Base-by-base conservation (phyloP, 176 grass and related monocot genomes). In the Bothriochloa decipiens region DNA sequence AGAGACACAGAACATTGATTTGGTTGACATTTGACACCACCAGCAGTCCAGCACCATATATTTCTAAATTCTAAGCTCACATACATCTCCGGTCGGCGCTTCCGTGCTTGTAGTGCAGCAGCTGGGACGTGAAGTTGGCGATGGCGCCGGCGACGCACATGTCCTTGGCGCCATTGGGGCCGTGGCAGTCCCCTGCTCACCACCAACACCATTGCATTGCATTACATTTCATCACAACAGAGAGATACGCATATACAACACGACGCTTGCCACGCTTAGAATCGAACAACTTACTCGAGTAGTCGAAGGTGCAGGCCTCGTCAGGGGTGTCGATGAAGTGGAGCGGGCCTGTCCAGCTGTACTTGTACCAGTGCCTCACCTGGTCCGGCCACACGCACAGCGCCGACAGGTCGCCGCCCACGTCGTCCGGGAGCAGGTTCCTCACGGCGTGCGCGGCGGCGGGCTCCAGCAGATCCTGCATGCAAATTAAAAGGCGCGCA, bases 301-400 rank as follows among this genome's bases (percentile, higher is more conserved):
- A 97, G 86, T 66, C 79, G 36, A 94, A 97, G 79, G 25, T 92
- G 92, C 95, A 97, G 29, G 84, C 90, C 68, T 91, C 16, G 87
- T 97, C 92, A 26, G 92, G 95, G 71, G 90, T 94, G 88, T 97
- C 90, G 20, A 97, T 92, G 92, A 97, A 97, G 79, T 97, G 95
- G 25, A 92, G 92, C 27, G 92, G 78, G 63, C 88, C 87, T 0
- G 84, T 91, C 95, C 90, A 94, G 25, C 65, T 82, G 78, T 94
- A 97, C 71, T 86, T 91, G 88, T 89, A 89, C 95, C 90, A 91
- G 75, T 94, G 90, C 82, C 95, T 83, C 2, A 94, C 89, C 79
- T 97, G 90, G 80, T 97, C 95, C 4, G 95, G 81, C 95, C 95
- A 94, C 8, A 92, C 75, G 80, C 95, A 97, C 6, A 92, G 88